Base-by-base conservation (phyloP, 2,329 filamentous ascomycete species). In the Exophiala aquamarina region DNA sequence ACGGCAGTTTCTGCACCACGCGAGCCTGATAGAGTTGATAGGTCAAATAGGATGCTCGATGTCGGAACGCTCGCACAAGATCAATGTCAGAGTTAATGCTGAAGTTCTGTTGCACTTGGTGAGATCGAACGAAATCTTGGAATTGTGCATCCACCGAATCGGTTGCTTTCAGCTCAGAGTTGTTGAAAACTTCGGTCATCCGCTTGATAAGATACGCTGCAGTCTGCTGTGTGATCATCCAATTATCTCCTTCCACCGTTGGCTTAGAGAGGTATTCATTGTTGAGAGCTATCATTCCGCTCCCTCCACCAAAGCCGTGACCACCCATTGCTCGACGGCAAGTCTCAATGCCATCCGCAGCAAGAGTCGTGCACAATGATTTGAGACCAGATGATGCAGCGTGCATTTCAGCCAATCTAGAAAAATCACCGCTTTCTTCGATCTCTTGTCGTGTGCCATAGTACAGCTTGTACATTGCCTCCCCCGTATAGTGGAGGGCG, bases 171-270 rank as follows among this genome's bases (percentile, higher is more conserved):
- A 50, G 23, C 20, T 58, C 60, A n/a, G 66, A 64, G 10, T 62
- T 59, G 6, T 65, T 59, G 4, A 69, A 65, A 3, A 69, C 68
- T 20, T 64, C 58, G 20, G 66, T 60, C 70, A 77, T 77, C 34
- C 74, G 73, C 58, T 79, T 78, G 60, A 79, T 75, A 18, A 79
- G 58, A 48, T 73, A 74, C 18, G 68, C 66, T 0, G 72, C 72
- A 3, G 73, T 72, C 59, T 79, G 75, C 49, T 78, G 75, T 0
- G 73, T 77, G 32, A 79, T 78, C 75, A 78, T 78, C 73, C 74
- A 78, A 46, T 79, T 79, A 56, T 78, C 76, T 2, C 76, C 76
- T 53, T 79, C 75, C 2, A 79, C 76, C 0, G 75, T 79, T 1
- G 74, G 74, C 57, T 78, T 78, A 2, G 74, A 62, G 4, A 76